A percentile compares a stretch with the other conserved stretches of the same genome.
phyloP scores from a whole-genome alignment of 2,329 filamentous ascomycete genomes.

The Ceratocystis cubensis region DNA sequence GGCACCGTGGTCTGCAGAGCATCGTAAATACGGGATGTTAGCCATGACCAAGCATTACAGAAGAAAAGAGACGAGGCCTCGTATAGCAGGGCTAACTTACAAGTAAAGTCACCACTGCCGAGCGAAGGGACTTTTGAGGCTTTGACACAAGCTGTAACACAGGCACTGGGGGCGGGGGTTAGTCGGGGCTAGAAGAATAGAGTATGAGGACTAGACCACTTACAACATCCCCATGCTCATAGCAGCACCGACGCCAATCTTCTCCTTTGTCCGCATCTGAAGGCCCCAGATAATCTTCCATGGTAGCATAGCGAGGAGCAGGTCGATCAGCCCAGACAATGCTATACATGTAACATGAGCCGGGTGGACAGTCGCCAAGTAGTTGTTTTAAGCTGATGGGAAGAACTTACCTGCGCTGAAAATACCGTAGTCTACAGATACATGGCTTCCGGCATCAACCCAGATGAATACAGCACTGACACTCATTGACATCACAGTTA shows the following conservation, averaged over 20 bases:
- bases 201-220: constrained; percentile 14
- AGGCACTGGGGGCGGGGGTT: constrained; percentile 25
- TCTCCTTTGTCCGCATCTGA: constrained; percentile 32
- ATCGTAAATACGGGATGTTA: not conserved
- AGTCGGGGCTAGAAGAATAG: not conserved
- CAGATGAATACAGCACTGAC: constrained; percentile 23
- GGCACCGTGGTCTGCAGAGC: constrained; percentile 21
- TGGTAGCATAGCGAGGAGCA: constrained; percentile 31
- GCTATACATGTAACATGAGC: constrained; percentile 16
- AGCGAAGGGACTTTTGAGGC: constrained; percentile 25
- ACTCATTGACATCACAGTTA: constrained; percentile 24
- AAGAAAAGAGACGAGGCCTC: not conserved
- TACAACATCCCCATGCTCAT: constrained; percentile 36
- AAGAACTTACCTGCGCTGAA: constrained; percentile 20
- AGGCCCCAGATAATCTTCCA: constrained; percentile 33
- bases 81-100: constrained; percentile 12
- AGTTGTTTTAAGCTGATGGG: not conserved
- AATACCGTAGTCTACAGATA: constrained; percentile 21
- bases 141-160: constrained; percentile 27
- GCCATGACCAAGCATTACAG: not conserved
- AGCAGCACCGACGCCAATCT: constrained; percentile 31
- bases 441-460: constrained; percentile 15
- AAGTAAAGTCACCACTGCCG: constrained; percentile 22
- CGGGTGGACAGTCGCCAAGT: not conserved
- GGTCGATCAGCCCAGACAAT: constrained; percentile 31